phyloP scores from a whole-genome alignment of 139 green algal species.

The Volvox reticuliferus region DNA sequence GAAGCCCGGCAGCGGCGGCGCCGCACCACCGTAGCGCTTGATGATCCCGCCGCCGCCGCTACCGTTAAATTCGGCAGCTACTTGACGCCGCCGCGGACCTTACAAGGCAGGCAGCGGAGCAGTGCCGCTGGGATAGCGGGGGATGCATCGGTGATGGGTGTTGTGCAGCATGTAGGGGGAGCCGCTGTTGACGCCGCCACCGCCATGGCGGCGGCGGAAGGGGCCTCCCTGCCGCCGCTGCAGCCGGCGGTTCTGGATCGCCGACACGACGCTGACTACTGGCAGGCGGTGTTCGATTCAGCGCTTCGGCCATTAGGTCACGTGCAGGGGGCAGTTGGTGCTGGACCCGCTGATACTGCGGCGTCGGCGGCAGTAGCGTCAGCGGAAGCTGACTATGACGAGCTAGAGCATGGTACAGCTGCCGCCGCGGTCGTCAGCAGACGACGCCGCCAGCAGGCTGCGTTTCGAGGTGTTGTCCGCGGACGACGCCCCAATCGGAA shows the following conservation, averaged over 20 bases:
- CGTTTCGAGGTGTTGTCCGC: neutral
- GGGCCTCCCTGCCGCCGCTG: neutral
- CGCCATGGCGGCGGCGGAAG: neutral
- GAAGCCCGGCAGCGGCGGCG: neutral
- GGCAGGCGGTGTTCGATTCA: conserved; percentile 2
- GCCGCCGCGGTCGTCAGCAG: neutral
- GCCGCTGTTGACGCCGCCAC: neutral
- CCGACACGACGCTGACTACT: conserved; percentile 15
- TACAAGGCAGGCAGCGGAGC: neutral
- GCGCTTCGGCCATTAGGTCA: neutral
- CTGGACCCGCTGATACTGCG: too few relatives aligned
- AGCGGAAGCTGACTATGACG: neutral
- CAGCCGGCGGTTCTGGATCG: neutral
- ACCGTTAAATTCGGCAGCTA: neutral
- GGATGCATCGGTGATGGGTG: neutral
- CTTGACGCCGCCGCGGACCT: neutral
- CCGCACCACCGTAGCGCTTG: neutral
- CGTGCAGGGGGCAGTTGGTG: neutral
- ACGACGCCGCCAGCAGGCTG: neutral
- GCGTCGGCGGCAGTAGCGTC: neutral
- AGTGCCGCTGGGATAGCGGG: neutral
- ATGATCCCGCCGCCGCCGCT: neutral
- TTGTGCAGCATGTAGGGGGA: neutral
- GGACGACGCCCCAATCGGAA: too few relatives aligned
- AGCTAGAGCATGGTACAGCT: too few relatives aligned